These are phyloP conservation scores for Mycena filopes DNA, from an alignment of 768 basidiomycete species.

Conservation along the genomic window DNA sequence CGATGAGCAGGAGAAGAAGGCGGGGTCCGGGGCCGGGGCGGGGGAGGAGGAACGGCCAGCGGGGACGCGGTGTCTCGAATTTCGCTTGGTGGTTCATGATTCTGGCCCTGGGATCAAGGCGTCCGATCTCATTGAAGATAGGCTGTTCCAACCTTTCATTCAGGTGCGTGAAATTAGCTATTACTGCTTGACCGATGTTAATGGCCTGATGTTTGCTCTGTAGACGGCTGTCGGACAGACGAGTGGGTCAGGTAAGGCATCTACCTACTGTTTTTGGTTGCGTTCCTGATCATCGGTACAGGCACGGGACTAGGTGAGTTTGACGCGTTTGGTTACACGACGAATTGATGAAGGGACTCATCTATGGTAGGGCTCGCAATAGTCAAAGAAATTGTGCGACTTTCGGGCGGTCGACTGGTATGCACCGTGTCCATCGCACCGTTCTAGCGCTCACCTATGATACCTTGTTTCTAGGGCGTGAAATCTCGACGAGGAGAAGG, in stretches of 20 bases:
- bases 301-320: no score
- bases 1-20: not conserved
- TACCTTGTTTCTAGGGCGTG: constrained; percentile 30
- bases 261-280: no score
- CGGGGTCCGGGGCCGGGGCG: not conserved
- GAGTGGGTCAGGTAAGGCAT: constrained; percentile 43
- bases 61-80: constrained; percentile 29
- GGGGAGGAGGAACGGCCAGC: constrained; percentile 14
- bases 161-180: constrained; percentile 27
- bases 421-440: not conserved
- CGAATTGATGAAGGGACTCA: constrained; percentile 42
- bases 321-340: not conserved
- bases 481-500: constrained; percentile 47
- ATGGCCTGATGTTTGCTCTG: not conserved
- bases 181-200: not conserved
- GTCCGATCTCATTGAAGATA: constrained; percentile 36
- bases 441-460: not conserved
- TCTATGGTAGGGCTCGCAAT: constrained; percentile 56
- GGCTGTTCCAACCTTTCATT: constrained; percentile 40
- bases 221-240: constrained; percentile 51
- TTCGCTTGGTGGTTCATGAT: constrained; percentile 34
- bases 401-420: constrained; percentile 52
- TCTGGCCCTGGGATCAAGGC: constrained; percentile 34
- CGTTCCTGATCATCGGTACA: no score
- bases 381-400: constrained; percentile 53